Evolutionary conservation across 495 filamentous ascomycete species (phyloP).

Genomic region (Aspergillus baeticus): DNA sequence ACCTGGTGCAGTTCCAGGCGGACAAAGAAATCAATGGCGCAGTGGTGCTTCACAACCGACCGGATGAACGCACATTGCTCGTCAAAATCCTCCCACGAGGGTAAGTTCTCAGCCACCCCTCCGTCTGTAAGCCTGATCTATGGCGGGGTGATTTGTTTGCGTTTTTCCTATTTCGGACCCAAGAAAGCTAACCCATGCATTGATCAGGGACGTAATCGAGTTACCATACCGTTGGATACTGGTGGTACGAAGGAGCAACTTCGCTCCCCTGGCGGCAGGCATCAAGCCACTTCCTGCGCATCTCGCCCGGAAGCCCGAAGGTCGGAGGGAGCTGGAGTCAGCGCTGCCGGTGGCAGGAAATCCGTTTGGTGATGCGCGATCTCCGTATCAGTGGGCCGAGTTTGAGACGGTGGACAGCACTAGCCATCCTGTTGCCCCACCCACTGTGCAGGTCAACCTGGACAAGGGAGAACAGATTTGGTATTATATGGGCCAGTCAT

Average conservation of each 20-base stretch:
- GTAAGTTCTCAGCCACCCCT: conserved; percentile 51
- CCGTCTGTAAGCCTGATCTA: conserved; percentile 26
- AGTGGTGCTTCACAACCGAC: conserved; percentile 80
- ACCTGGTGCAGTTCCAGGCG: conserved; percentile 87
- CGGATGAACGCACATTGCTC: conserved; percentile 61
- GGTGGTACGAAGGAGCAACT: conserved; percentile 52
- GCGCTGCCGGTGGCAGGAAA: conserved; percentile 55
- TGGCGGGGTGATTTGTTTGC: conserved; percentile 15
- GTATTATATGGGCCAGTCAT: conserved; percentile 83
- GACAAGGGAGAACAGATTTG: conserved; percentile 71
- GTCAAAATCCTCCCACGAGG: conserved; percentile 86
- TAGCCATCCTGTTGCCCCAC: conserved; percentile 42
- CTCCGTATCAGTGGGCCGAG: conserved; percentile 73
- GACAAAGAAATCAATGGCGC: conserved; percentile 90
- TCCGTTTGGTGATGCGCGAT: conserved; percentile 56
- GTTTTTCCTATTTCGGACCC: conserved; percentile 18
- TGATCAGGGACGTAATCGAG: conserved; percentile 48
- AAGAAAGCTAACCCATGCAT: conserved; percentile 14
- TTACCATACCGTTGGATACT: conserved; percentile 57
- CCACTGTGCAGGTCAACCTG: conserved; percentile 64
- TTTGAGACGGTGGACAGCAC: conserved; percentile 60
- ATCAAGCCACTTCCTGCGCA: conserved; percentile 61
- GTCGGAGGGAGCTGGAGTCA: conserved; percentile 46
- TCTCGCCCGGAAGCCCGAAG: conserved; percentile 48
- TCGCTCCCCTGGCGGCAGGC: conserved; percentile 47